Base-by-base conservation (phyloP, 306 rosid species). In the Begonia peltatifolia region DNA sequence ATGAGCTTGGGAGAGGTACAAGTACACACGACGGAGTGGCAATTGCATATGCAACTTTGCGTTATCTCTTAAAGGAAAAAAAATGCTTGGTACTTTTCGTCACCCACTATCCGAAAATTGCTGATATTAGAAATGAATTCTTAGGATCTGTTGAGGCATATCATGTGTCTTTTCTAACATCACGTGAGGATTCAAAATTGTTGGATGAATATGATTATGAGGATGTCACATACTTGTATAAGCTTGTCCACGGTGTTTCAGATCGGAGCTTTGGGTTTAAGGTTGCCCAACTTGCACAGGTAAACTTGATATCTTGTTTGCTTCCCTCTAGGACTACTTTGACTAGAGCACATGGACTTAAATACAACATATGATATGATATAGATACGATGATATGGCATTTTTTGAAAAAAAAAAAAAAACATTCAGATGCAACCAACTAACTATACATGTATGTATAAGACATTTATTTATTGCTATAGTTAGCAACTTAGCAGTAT, bases 211-310 rank as follows among this genome's bases (percentile, higher is more conserved):
- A 69, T 11, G 71, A 65, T 65, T 72, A 66, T 46, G 84, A 85
- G 62, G 75, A 83, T 53, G 74, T 82, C 52, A 90, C 94, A 53
- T 90, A 85, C 68, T 72, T 90, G 2, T 90, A 90, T 79, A 85
- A 82, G 76, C 94, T 90, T 6, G 84, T 73, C 44, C 76, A 82
- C 48, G 97, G 94, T 58, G 72, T 85, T 59, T 75, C 92, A 11
- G 83, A 80, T 61, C 85, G 76, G 61, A 90, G 97, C 71, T 90
- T 90, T 35, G 95, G 95, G 9, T 85, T 75, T 65, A 90, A 83
- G 71, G 97, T 90, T 64, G 97, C 97, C 8, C 87, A 80, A 63
- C 97, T 90, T 60, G 97, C 95, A 62, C 95, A 85, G 94, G 97
- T 85, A 70, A 57, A 30, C 46, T 41, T 50, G 9, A 25, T 41